Percentiles rank a stretch among this genome's conserved stretches.
These are phyloP conservation scores for Bimuria novae-zelandiae DNA, from an alignment of 2,329 filamentous ascomycete genomes.

Conservation along the genomic window DNA sequence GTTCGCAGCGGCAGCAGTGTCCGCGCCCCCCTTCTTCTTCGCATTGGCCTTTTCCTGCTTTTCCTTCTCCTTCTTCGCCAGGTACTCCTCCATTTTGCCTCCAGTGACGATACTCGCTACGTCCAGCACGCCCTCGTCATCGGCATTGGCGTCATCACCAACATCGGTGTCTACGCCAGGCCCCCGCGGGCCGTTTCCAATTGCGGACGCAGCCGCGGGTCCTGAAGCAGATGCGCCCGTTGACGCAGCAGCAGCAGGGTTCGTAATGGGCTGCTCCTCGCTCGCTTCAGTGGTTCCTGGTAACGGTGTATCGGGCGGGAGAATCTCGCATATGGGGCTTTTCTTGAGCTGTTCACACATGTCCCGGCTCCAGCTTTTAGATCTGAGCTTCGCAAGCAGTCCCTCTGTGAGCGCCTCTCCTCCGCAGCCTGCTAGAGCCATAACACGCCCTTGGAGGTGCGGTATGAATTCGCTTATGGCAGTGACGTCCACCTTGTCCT, in stretches of 20 bases:
- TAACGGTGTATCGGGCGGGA: conserved; percentile 59
- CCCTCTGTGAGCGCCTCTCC: conserved; percentile 84
- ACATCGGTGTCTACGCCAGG: conserved; percentile 61
- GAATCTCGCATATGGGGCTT: conserved; percentile 65
- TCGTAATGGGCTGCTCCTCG: conserved; percentile 46
- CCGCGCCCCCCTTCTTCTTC: conserved; percentile 59
- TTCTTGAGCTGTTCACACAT: conserved; percentile 70
- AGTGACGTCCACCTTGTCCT: conserved; percentile 89
- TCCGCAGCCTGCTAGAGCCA: conserved; percentile 70
- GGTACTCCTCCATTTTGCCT: conserved; percentile 79
- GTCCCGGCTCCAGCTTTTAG: conserved; percentile 62
- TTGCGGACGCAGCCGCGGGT: conserved; percentile 48
- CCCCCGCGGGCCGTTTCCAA: conserved; percentile 55
- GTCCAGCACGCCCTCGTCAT: conserved; percentile 76
- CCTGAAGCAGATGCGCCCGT: conserved; percentile 57
- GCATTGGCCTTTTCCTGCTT: conserved; percentile 68
- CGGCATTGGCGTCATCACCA: conserved; percentile 54
- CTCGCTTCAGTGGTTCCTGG: conserved; percentile 55
- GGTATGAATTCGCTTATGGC: conserved; percentile 83
- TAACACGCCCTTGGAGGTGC: conserved; percentile 68
- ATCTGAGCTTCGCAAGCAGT: conserved; percentile 67
- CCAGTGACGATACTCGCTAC: conserved; percentile 84
- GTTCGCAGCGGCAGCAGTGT: conserved; percentile 61
- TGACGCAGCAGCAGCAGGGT: conserved; percentile 61
- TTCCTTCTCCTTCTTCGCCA: conserved; percentile 82